phyloP scores from a whole-genome alignment of 2,329 filamentous ascomycete genomes.

The Exophiala viscosa region DNA sequence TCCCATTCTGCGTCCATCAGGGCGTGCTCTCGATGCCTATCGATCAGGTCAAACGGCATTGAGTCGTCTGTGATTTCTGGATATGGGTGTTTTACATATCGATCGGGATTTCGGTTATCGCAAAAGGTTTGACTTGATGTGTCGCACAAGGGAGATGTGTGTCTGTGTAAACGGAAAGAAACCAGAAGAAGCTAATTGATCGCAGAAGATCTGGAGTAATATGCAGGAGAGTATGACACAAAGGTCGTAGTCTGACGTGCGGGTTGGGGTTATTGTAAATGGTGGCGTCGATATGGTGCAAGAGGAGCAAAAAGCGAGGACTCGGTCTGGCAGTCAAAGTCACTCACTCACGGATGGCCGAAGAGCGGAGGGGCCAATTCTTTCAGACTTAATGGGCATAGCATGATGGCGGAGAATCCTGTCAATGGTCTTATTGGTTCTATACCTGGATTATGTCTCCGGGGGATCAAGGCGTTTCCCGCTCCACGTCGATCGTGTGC shows the following conservation, averaged over 20 bases:
- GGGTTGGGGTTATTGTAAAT: neutral
- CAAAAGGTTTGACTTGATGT: neutral
- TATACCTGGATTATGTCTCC: too few relatives aligned
- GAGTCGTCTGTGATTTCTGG: neutral
- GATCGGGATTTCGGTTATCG: neutral
- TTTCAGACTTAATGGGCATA: too few relatives aligned
- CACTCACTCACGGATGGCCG: neutral
- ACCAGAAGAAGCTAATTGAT: neutral
- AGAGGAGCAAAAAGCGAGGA: neutral
- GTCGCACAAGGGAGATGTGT: neutral
- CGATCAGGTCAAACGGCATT: constrained; percentile 18
- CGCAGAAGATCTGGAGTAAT: neutral
- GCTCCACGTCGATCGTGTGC: too few relatives aligned
- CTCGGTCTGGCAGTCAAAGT: neutral
- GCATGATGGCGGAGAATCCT: too few relatives aligned
- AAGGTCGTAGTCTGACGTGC: neutral
- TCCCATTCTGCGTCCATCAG: constrained; percentile 19
- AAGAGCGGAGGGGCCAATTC: too few relatives aligned
- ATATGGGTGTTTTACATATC: neutral
- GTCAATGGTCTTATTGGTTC: too few relatives aligned
- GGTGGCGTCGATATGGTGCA: neutral
- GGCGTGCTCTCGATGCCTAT: constrained; percentile 7
- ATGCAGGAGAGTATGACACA: neutral
- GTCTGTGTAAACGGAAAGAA: neutral
- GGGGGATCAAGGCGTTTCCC: too few relatives aligned